Conservation (phyloP, 495 filamentous ascomycete genomes). For the Sabuloglossum arenarium region DNA sequence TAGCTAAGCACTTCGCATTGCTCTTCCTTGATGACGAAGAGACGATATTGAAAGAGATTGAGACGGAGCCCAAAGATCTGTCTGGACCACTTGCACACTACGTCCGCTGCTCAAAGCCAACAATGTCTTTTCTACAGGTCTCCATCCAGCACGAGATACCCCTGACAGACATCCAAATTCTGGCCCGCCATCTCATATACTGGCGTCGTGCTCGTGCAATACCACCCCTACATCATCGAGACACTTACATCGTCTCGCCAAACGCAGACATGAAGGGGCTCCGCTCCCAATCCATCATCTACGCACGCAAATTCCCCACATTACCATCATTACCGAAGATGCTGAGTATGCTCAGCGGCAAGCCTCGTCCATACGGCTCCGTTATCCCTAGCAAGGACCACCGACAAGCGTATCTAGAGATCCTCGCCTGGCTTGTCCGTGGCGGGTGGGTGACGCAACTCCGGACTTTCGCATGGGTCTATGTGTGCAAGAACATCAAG, state of each 20-base stretch:
- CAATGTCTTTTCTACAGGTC: slow-evolving; percentile 66
- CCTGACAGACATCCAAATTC: slow-evolving; percentile 56
- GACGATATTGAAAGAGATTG: slow-evolving; percentile 63
- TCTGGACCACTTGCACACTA: slow-evolving; percentile 60
- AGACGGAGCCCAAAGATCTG: slow-evolving; percentile 45
- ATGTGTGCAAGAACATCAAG: slow-evolving; percentile 37
- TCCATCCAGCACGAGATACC: slow-evolving; percentile 50
- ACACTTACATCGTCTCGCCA: slow-evolving; percentile 85
- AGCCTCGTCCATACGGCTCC: slow-evolving; percentile 55
- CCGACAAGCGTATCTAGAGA: slow-evolving; percentile 65
- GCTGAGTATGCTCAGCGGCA: slow-evolving; percentile 51
- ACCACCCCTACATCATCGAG: slow-evolving; percentile 68
- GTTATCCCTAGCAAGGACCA: slow-evolving; percentile 81
- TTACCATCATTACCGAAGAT: slow-evolving; percentile 68
- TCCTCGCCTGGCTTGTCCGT: slow-evolving; percentile 80
- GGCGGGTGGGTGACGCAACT: slow-evolving; percentile 86
- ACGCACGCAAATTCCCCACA: slow-evolving; percentile 55
- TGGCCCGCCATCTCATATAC: slow-evolving; percentile 82
- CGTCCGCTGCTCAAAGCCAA: slow-evolving; percentile 64
- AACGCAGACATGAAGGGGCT: slow-evolving; percentile 68
- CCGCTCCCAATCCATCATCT: slow-evolving; percentile 45
- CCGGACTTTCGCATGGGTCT: slow-evolving; percentile 70
- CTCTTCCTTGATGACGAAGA: slow-evolving; percentile 70
- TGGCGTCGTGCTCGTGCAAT: slow-evolving; percentile 87
- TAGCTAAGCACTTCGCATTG: slow-evolving; percentile 71